Base-by-base conservation (phyloP, 1,284 basidiomycete species). In the Tilletia caries region DNA sequence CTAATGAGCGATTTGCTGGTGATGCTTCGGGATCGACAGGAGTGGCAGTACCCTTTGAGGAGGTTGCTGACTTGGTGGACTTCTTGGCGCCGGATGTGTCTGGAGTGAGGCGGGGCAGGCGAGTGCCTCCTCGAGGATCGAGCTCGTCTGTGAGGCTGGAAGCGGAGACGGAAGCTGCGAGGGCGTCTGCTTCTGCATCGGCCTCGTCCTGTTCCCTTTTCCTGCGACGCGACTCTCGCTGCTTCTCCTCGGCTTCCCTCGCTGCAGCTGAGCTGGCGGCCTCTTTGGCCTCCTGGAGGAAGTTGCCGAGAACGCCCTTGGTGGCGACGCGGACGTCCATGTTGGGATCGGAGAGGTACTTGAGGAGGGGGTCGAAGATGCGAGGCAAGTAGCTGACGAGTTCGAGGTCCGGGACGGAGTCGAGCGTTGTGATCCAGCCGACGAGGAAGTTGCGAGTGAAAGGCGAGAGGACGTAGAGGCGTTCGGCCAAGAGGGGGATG, bases 381-480 rank as follows among this genome's bases (percentile, higher is more conserved):
- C 95, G 90, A 0, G 96, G 95, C 20, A 99, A 88, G 84, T 92
- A 96, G 34, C 91, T 90, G 65, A 98, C 91, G 27, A 99, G 87
- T 83, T 98, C 95, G 66, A 98, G 86, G 81, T 98, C 95, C 1
- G 96, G 96, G 0, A 98, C 92, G 4, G 94, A 96, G 81, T 98
- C 94, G 48, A 99, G 88, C 1, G 97, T 92, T 64, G 89, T 92
- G 73, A 98, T 92, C 96, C 96, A 99, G 10, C 92, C 92, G 52
- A 97, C 92, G 34, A 99, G 88, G 83, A 95, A 98, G 83, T 92
- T 97, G 74, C 96, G 87, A 0, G 95, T 96, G 83, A 97, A 95
- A 0, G 96, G 95, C 81, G 91, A 95, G 79, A 97, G 86, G 75
- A 97, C 95, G 79, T 95, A 92, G 72, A 98, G 95, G 71, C 95